Evolutionary conservation across 148 eudicot genomes (phyloP).

Genomic region (Amaranthus palmeri): DNA sequence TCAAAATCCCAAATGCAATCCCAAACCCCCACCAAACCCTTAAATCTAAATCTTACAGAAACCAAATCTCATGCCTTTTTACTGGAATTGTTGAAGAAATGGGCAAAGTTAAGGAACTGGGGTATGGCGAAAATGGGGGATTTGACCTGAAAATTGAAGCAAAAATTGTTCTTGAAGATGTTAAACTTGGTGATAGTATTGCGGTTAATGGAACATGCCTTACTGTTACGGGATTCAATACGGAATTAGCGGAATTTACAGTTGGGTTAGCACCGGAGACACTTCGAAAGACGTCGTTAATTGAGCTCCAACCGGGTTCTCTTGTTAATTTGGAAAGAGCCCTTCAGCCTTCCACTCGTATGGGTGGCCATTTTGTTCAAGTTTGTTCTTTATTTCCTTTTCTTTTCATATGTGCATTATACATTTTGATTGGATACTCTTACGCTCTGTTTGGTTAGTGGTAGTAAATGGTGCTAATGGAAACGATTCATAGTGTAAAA

Average conservation of each 20-base stretch:
- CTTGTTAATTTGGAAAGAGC: conserved; percentile 90
- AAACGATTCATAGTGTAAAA: too few relatives aligned
- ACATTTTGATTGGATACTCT: neutral
- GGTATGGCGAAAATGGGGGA: conserved; percentile 45
- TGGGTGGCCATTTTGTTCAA: conserved; percentile 98
- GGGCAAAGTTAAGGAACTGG: conserved; percentile 65
- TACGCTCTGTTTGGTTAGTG: too few relatives aligned
- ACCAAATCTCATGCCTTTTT: conserved; percentile 48
- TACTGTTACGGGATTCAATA: conserved; percentile 65
- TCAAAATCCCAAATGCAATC: conserved; percentile 35
- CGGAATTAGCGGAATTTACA: conserved; percentile 39
- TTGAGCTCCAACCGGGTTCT: conserved; percentile 60
- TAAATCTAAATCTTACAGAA: conserved; percentile 13
- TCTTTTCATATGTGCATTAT: neutral
- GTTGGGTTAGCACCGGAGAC: conserved; percentile 88
- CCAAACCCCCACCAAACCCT: conserved; percentile 27
- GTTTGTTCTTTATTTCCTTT: conserved; percentile 9
- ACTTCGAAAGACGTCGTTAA: conserved; percentile 66
- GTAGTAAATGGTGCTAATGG: too few relatives aligned
- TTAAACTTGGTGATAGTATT: conserved; percentile 86
- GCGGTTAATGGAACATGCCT: conserved; percentile 89
- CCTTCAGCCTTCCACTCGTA: conserved; percentile 69
- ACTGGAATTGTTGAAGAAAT: conserved; percentile 94
- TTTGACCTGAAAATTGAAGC: conserved; percentile 63
- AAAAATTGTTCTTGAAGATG: conserved; percentile 61